phyloP scores from a whole-genome alignment of 768 basidiomycete genomes.

The Collybia sp. region DNA sequence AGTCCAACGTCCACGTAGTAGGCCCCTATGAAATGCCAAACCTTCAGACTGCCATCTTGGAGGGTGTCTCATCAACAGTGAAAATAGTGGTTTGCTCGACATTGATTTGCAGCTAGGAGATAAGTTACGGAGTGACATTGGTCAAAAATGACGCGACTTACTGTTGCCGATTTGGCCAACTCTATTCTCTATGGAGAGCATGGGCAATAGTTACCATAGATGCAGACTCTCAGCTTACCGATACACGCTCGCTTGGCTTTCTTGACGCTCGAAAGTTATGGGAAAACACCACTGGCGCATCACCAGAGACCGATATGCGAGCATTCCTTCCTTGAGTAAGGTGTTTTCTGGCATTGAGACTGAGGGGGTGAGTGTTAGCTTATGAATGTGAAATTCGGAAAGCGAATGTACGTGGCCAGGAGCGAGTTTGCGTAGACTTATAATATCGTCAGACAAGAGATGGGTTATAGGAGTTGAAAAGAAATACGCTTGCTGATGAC shows the following conservation, averaged over 20 bases:
- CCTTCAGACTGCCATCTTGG: too few species aligned
- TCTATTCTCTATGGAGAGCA: background rate
- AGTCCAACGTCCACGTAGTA: too few species aligned
- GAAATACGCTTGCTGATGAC: conserved; percentile 44
- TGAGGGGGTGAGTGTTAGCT: too few species aligned
- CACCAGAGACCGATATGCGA: background rate
- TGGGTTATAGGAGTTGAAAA: background rate
- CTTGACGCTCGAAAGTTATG: background rate
- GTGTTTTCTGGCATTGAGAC: conserved; percentile 31
- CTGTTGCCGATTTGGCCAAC: background rate
- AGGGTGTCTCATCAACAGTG: conserved; percentile 2
- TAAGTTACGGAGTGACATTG: too few species aligned
- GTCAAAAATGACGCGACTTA: background rate
- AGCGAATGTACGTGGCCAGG: conserved; percentile 35
- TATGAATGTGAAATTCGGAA: background rate
- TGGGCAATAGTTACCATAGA: too few species aligned
- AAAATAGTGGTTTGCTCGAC: conserved; percentile 7
- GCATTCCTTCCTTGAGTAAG: conserved; percentile 12
- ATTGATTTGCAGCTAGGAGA: conserved; percentile 8
- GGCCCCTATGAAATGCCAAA: too few species aligned
- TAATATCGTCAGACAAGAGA: background rate
- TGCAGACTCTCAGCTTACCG: too few species aligned
- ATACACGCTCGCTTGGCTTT: too few species aligned
- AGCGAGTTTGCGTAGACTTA: conserved; percentile 49
- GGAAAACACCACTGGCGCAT: background rate